Evolutionary conservation across 331 rosid species (phyloP).

Genomic region (Quercus lobata): DNA sequence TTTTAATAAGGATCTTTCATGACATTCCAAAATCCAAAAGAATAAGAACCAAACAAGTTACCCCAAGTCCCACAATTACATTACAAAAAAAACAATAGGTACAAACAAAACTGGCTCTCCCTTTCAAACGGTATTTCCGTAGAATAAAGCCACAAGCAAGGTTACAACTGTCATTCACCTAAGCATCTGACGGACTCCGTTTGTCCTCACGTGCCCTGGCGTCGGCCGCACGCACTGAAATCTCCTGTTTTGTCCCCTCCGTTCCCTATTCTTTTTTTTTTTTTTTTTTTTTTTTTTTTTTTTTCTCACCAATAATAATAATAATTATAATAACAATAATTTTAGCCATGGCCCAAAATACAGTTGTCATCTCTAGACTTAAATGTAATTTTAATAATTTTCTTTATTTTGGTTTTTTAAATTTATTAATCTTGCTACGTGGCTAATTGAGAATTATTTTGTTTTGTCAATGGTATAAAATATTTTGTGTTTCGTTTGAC

Average conservation of each 20-base stretch:
- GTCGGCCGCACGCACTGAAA: constrained; percentile 15
- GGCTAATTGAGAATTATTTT: no score
- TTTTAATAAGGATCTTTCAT: no score
- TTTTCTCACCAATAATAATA: not conserved
- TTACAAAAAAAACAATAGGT: not conserved
- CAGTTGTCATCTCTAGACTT: no score
- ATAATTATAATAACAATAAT: not conserved
- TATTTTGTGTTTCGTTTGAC: no score
- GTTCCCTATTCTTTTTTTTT: not conserved
- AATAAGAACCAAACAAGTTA: no score
- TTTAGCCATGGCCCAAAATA: no score
- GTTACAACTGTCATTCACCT: not conserved
- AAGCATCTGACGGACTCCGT: constrained; percentile 3
- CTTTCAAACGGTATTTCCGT: not conserved
- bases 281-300: not conserved
- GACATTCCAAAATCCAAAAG: no score
- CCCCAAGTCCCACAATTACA: not conserved
- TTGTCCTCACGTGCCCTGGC: constrained; percentile 19
- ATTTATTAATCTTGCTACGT: no score
- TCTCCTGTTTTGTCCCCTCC: constrained; percentile 17
- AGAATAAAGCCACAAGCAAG: not conserved
- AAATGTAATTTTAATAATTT: no score
- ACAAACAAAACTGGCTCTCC: not conserved
- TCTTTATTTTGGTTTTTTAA: no score
- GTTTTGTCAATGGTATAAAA: no score